phyloP scores from a whole-genome alignment of 1,284 basidiomycete species.

The Pisolithus thermaeus region DNA sequence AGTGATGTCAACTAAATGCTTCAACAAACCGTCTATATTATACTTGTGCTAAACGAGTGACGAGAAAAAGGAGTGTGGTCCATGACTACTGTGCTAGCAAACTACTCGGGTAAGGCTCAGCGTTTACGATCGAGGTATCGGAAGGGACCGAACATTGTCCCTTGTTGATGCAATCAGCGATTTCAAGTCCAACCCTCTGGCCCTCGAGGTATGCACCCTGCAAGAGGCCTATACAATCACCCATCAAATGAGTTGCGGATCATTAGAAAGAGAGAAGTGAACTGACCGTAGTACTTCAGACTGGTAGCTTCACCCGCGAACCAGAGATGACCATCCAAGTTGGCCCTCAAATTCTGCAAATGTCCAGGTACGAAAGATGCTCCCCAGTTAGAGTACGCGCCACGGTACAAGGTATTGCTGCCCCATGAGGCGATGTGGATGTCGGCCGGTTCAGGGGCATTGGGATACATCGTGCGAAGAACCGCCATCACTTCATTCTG shows the following conservation, averaged over 20 bases:
- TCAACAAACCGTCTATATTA: too few relatives aligned
- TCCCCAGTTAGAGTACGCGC: slow-evolving; percentile 68
- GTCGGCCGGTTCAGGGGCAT: slow-evolving; percentile 48
- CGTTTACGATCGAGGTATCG: slow-evolving; percentile 9
- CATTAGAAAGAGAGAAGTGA: background rate
- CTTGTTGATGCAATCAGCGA: slow-evolving; percentile 35
- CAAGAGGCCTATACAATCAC: slow-evolving; percentile 30
- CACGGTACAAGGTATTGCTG: slow-evolving; percentile 51
- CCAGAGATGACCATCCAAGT: slow-evolving; percentile 45
- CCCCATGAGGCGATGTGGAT: slow-evolving; percentile 58
- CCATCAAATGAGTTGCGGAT: background rate
- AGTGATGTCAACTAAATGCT: too few relatives aligned
- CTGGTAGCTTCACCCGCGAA: slow-evolving; percentile 64
- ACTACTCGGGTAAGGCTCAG: slow-evolving; percentile 14
- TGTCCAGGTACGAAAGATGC: slow-evolving; percentile 49
- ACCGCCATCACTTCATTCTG: slow-evolving; percentile 50
- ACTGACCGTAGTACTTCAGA: slow-evolving; percentile 50
- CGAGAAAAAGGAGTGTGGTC: too few relatives aligned
- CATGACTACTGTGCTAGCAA: slow-evolving; percentile 1
- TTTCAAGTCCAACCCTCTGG: slow-evolving; percentile 25
- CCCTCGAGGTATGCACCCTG: slow-evolving; percentile 45
- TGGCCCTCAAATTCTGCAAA: slow-evolving; percentile 52
- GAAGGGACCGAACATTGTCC: background rate
- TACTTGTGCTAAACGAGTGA: too few relatives aligned
- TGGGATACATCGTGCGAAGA: slow-evolving; percentile 52